Conservation (phyloP, 2,329 filamentous ascomycete genomes). For the Grosmannia huntii region DNA sequence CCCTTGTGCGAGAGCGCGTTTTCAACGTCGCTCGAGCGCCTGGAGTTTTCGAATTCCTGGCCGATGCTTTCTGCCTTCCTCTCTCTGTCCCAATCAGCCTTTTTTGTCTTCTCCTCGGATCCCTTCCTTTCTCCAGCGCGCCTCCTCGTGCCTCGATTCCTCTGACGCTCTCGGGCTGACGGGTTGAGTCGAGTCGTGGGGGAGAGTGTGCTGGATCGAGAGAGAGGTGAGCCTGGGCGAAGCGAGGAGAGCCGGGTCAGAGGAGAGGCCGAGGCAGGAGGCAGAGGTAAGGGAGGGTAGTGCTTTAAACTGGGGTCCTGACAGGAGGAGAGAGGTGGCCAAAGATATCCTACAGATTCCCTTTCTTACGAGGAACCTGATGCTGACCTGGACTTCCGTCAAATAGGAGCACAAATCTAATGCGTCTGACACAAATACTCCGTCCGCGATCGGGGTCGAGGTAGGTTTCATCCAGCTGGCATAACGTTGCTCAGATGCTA, state of each 20-base stretch:
- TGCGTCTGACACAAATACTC: too few relatives aligned
- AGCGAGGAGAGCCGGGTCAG: background rate
- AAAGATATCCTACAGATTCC: background rate
- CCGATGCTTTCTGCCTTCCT: background rate
- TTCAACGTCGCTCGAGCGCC: background rate
- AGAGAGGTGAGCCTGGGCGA: slow-evolving; percentile 15
- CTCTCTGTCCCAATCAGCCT: slow-evolving; percentile 6
- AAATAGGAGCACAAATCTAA: too few relatives aligned
- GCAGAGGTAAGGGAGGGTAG: slow-evolving; percentile 19
- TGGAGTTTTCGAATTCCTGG: background rate
- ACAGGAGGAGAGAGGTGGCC: background rate
- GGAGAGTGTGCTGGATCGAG: background rate
- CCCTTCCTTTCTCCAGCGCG: slow-evolving; percentile 1
- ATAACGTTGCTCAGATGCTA: too few relatives aligned
- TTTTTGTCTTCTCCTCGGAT: slow-evolving; percentile 6
- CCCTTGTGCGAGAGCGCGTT: slow-evolving; percentile 5
- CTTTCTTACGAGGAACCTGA: background rate
- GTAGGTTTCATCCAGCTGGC: too few relatives aligned
- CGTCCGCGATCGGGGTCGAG: too few relatives aligned
- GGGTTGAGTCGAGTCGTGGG: slow-evolving; percentile 16
- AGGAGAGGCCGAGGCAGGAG: slow-evolving; percentile 4
- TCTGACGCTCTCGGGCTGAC: slow-evolving; percentile 8
- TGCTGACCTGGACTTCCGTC: background rate
- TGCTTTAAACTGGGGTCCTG: slow-evolving; percentile 26
- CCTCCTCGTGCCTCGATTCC: background rate